Percentiles rank a stretch among this genome's conserved stretches.
Conservation (phyloP, 768 basidiomycete genomes). For the Boletus patriciae region DNA sequence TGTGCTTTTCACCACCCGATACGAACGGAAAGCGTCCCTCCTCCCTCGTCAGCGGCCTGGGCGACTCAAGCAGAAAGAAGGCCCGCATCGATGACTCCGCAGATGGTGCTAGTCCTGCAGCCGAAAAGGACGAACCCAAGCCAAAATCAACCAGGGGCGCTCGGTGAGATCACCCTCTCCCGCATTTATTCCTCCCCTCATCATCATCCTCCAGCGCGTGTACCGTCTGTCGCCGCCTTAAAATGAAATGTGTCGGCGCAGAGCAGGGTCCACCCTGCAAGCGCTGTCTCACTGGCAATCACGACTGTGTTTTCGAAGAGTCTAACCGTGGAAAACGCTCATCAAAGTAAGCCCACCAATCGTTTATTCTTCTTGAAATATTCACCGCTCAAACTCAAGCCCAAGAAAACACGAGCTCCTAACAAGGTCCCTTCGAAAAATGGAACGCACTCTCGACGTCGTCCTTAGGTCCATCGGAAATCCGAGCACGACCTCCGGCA, state of each 20-base stretch:
- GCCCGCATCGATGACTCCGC: slow-evolving; percentile 54
- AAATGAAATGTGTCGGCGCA: slow-evolving; percentile 92
- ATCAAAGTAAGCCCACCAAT: slow-evolving; percentile 56
- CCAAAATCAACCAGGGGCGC: slow-evolving; percentile 87
- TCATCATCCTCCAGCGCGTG: slow-evolving; percentile 61
- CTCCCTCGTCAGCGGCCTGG: slow-evolving; percentile 40
- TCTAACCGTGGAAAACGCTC: slow-evolving; percentile 92
- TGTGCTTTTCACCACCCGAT: slow-evolving; percentile 51
- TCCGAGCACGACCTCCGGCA: slow-evolving; percentile 72
- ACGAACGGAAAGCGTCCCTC: slow-evolving; percentile 68
- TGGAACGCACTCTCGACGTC: slow-evolving; percentile 91
- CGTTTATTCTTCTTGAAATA: slow-evolving; percentile 22
- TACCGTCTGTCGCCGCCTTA: slow-evolving; percentile 86
- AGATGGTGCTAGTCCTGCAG: slow-evolving; percentile 49
- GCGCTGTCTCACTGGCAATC: slow-evolving; percentile 71
- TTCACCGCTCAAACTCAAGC: slow-evolving; percentile 32
- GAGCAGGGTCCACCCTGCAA: slow-evolving; percentile 92
- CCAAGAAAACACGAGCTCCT: slow-evolving; percentile 81
- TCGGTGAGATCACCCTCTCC: slow-evolving; percentile 48
- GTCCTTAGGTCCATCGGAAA: slow-evolving; percentile 88
- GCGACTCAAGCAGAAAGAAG: slow-evolving; percentile 54
- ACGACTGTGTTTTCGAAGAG: slow-evolving; percentile 97
- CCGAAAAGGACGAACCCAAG: slow-evolving; percentile 66
- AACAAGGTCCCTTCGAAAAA: slow-evolving; percentile 79
- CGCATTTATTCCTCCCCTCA: slow-evolving; percentile 6